Evolutionary conservation across 139 green algal species (phyloP), one percentile per base, ranked within the genome.

Genomic region (Trebouxia sp.): DNA sequence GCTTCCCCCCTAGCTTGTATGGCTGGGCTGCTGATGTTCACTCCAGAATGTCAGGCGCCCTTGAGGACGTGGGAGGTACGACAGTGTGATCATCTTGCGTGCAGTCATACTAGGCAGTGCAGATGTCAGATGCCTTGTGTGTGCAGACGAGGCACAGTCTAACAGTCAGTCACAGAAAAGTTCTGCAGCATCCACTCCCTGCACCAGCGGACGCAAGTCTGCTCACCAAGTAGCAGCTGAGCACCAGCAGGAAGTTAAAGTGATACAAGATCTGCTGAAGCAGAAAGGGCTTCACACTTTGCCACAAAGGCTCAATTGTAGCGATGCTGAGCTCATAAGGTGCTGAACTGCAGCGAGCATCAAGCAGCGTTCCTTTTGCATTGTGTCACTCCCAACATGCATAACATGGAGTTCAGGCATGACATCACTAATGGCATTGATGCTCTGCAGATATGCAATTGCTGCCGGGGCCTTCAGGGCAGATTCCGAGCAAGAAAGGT

Each of bases 251-350:
- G 69, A 77, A 11, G 69, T 77, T 22, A n/a, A 32, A 39, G 14
- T 51, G 1, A 22, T 77, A 41, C 41, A 53, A 26, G 69, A 51
- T 24, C 26, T 77, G 41, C 26, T 77, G 0, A 38, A 77, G 17
- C 38, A 55, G 26, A 35, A 26, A 51, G 41, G 41, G 41, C 42
- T 77, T 20, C n/a, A 39, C 15, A 41, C 14, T 22, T 38, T 53
- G 30, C 41, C 41, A 26, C 17, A 38, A 26, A 39, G 69, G 6
- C 43, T 77, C 9, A 51, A 48, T 5, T 38, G 24, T 10, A 51
- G 38, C 26, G 41, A 53, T 22, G 39, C 69, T 15, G 69, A 77
- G 41, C 22, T 77, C 24, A 77, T 77, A 22, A 77, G 69, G 69
- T 77, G 26, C 10, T 51, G 69, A 39, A n/a, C 24, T 77, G 41